Percentiles rank a stretch among this genome's conserved stretches.
These are phyloP conservation scores for Kwoniella shivajii DNA, from an alignment of 1,284 basidiomycete genomes.

Conservation along the genomic window DNA sequence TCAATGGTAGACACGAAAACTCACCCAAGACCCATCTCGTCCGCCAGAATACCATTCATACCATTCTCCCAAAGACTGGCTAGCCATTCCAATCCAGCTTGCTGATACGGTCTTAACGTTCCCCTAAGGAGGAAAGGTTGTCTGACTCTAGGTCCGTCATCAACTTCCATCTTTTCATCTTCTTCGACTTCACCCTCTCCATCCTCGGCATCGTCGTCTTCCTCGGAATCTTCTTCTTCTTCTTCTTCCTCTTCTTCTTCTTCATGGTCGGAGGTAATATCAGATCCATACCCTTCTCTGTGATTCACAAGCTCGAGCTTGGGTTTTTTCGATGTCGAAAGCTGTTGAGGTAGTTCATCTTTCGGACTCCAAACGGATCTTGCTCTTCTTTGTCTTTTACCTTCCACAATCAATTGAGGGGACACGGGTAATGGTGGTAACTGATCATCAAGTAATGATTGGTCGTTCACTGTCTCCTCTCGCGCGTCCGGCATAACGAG, in stretches of 20 bases:
- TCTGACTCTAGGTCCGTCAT: slow-evolving; percentile 61
- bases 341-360: slow-evolving; percentile 30
- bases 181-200: slow-evolving; percentile 25
- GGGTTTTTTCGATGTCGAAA: slow-evolving; percentile 23
- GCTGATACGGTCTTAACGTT: slow-evolving; percentile 88
- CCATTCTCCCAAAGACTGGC: slow-evolving; percentile 83
- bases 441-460: slow-evolving; percentile 41
- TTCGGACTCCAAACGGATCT: slow-evolving; percentile 45
- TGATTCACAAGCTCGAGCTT: slow-evolving; percentile 30
- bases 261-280: too few relatives aligned
- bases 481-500: too few relatives aligned
- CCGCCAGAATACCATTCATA: slow-evolving; percentile 79
- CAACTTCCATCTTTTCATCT: slow-evolving; percentile 18
- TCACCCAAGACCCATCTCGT: slow-evolving; percentile 89
- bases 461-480: slow-evolving; percentile 21
- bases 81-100: slow-evolving; percentile 92
- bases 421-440: slow-evolving; percentile 22
- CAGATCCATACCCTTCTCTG: slow-evolving; percentile 12
- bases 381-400: slow-evolving; percentile 41
- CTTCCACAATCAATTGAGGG: slow-evolving; percentile 33
- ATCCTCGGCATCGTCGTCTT: slow-evolving; percentile 9
- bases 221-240: neutral
- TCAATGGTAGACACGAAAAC: slow-evolving; percentile 44
- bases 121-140: slow-evolving; percentile 84
- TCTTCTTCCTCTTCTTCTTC: slow-evolving; percentile 8